phyloP scores from a whole-genome alignment of 1,284 basidiomycete species.

The Rhodotorula sp. region DNA sequence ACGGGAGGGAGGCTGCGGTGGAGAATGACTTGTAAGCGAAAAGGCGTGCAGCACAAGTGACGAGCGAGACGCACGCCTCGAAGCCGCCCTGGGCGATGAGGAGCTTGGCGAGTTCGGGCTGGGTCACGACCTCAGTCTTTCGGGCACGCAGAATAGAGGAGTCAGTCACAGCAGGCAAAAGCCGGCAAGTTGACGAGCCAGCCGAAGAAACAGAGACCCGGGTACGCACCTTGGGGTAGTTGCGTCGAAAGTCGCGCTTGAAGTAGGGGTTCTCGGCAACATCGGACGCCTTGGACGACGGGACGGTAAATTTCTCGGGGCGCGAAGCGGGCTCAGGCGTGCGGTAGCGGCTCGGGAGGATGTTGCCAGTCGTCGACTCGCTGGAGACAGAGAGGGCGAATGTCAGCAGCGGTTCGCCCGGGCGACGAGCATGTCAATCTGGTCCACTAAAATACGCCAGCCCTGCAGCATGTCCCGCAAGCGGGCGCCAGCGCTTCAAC shows the following conservation, averaged over 20 bases:
- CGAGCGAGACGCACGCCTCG: conserved; percentile 22
- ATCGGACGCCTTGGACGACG: conserved; percentile 39
- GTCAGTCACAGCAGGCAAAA: background rate
- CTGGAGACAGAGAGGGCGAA: background rate
- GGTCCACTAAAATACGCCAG: no score
- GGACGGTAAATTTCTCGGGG: conserved; percentile 39
- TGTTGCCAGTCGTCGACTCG: conserved; percentile 34
- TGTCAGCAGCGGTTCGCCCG: no score
- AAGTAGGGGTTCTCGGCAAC: conserved; percentile 41
- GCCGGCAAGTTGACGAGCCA: background rate
- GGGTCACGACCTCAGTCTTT: conserved; percentile 31
- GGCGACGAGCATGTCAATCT: background rate
- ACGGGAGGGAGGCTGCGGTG: conserved; percentile 25
- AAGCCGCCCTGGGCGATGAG: conserved; percentile 39
- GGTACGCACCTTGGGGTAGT: conserved; percentile 17
- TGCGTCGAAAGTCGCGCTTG: conserved; percentile 35
- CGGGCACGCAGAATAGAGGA: background rate
- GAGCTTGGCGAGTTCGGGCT: conserved; percentile 39
- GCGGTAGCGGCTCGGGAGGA: conserved; percentile 25
- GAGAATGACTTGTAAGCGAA: no score
- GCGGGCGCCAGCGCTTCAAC: no score
- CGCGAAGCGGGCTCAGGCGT: conserved; percentile 39
- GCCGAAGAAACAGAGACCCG: no score
- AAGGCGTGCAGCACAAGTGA: background rate
- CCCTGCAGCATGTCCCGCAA: no score